A percentile compares a stretch with the other conserved stretches of the same genome.
Evolutionary conservation across 1,139 yeast species (phyloP).

Genomic region (Lodderomyces theae): DNA sequence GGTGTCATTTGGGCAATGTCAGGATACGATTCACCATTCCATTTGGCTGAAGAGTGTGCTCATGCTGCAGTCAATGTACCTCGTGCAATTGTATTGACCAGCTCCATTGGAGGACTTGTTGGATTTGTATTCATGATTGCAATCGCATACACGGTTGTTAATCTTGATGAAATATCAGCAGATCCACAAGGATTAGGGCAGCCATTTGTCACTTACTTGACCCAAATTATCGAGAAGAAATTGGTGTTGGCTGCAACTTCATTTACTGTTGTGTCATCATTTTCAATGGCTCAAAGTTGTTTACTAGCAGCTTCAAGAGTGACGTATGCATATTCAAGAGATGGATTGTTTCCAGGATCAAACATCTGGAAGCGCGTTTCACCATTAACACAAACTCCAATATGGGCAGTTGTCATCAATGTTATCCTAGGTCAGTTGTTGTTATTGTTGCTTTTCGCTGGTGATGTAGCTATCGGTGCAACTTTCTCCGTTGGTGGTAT

Average conservation of each 20-base stretch:
- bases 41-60: constrained; percentile 67
- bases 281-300: constrained; percentile 69
- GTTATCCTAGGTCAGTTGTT: constrained; percentile 55
- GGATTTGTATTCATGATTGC: constrained; percentile 66
- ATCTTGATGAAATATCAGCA: constrained; percentile 48
- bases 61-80: constrained; percentile 68
- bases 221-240: constrained; percentile 47
- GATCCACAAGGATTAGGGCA: constrained; percentile 58
- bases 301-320: constrained; percentile 71
- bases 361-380: constrained; percentile 54
- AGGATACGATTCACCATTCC: constrained; percentile 75
- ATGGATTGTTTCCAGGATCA: constrained; percentile 65
- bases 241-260: constrained; percentile 56
- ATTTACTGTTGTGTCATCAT: constrained; percentile 57
- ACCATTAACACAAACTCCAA: constrained; percentile 59
- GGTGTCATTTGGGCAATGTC: constrained; percentile 77
- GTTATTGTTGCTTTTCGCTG: constrained; percentile 62
- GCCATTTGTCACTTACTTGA: constrained; percentile 59
- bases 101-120: constrained; percentile 58
- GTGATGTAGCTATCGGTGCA: constrained; percentile 68
- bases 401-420: constrained; percentile 68
- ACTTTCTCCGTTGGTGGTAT: constrained; percentile 77
- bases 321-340: constrained; percentile 67
- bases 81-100: constrained; percentile 62
- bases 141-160: constrained; percentile 62